Conservation (phyloP, 2,329 filamentous ascomycete species). For the Ophiobolus disseminans region DNA sequence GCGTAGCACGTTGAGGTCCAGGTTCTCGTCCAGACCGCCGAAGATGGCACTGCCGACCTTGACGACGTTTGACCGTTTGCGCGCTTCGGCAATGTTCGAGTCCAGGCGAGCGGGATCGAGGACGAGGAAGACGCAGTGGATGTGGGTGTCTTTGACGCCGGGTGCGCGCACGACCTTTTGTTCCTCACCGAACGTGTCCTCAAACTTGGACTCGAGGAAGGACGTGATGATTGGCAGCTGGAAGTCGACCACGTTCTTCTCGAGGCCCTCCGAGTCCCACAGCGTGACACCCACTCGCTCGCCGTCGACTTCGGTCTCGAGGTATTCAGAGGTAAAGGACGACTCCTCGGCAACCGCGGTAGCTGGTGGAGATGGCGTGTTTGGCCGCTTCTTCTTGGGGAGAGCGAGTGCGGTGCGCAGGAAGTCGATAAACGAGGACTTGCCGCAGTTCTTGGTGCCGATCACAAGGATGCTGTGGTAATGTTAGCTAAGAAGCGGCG, state of each 20-base stretch:
- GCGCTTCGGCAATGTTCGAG: slow-evolving; percentile 72
- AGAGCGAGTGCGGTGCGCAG: slow-evolving; percentile 84
- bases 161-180: slow-evolving; percentile 96
- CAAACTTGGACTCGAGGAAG: slow-evolving; percentile 97
- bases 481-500: slow-evolving; percentile 20
- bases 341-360: slow-evolving; percentile 56
- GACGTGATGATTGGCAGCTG: slow-evolving; percentile 89
- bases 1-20: slow-evolving; percentile 89
- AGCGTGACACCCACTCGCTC: slow-evolving; percentile 91
- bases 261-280: slow-evolving; percentile 95
- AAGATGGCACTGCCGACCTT: slow-evolving; percentile 59
- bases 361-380: slow-evolving; percentile 50
- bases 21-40: slow-evolving; percentile 81
- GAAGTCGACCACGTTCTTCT: slow-evolving; percentile 93
- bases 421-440: slow-evolving; percentile 97
- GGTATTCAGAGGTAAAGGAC: slow-evolving; percentile 81
- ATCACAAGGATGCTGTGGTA: slow-evolving; percentile 80
- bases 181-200: slow-evolving; percentile 96
- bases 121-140: slow-evolving; percentile 92
- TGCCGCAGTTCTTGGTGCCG: slow-evolving; percentile 85
- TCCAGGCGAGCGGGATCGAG: slow-evolving; percentile 88
- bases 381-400: slow-evolving; percentile 76
- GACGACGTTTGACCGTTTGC: slow-evolving; percentile 61
- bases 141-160: slow-evolving; percentile 93
- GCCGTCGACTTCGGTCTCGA: slow-evolving; percentile 92